Percentiles rank a stretch among this genome's conserved stretches.
Conservation (phyloP, 306 rosid genomes). For the Quercus bicolor region DNA sequence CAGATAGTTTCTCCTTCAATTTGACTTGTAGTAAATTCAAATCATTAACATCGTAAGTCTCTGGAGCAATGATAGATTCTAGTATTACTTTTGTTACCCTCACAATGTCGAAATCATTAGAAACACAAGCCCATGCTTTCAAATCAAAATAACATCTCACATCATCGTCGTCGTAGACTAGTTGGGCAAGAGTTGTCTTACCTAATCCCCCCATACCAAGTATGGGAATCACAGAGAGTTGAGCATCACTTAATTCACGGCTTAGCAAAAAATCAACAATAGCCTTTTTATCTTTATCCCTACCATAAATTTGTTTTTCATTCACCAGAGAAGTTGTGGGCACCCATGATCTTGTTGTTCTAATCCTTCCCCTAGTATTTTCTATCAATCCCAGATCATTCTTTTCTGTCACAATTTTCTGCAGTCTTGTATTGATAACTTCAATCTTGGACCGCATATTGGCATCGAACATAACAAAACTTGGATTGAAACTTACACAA, state of each 20-base stretch:
- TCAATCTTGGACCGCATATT: no score
- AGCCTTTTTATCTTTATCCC: background rate
- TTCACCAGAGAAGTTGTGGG: background rate
- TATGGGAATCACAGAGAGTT: background rate
- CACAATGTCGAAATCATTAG: background rate
- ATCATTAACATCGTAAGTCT: background rate
- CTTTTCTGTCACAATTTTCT: background rate
- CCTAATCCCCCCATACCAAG: background rate
- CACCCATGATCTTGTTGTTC: background rate
- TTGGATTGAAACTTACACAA: background rate
- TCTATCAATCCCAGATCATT: background rate
- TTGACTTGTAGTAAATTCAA: background rate
- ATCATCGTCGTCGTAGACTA: background rate
- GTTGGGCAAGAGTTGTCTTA: background rate
- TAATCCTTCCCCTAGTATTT: background rate
- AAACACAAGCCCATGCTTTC: background rate
- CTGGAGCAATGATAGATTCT: background rate
- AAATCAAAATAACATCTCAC: background rate
- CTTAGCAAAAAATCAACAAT: background rate
- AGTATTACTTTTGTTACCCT: background rate
- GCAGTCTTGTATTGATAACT: no score
- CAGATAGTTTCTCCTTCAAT: background rate
- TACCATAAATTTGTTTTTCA: constrained; percentile 2
- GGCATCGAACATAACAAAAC: no score
- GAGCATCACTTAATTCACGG: background rate